These are phyloP conservation scores for Limonium bicolor DNA, from an alignment of 148 eudicot species.

Conservation along the genomic window DNA sequence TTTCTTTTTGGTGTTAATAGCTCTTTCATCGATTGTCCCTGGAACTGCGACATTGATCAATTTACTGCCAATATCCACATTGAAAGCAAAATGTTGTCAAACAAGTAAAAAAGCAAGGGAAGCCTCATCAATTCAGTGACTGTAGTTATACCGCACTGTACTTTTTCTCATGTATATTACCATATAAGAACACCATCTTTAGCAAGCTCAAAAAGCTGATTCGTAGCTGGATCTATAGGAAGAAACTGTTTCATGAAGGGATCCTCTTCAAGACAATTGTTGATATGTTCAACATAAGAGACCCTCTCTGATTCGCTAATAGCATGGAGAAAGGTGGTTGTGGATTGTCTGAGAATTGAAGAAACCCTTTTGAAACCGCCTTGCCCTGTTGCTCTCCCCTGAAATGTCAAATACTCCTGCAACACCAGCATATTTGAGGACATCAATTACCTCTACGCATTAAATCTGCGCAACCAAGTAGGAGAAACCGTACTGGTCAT, in stretches of 20 bases:
- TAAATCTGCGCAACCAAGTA: too few relatives aligned
- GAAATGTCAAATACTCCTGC: slow-evolving; percentile 54
- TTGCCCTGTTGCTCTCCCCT: slow-evolving; percentile 43
- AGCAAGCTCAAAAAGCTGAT: slow-evolving; percentile 61
- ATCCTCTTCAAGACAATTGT: slow-evolving; percentile 59
- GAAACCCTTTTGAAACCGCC: slow-evolving; percentile 42
- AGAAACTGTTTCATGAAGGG: slow-evolving; percentile 54
- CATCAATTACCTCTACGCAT: too few relatives aligned
- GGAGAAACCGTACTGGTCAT: too few relatives aligned
- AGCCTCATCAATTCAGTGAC: not conserved
- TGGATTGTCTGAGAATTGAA: slow-evolving; percentile 73
- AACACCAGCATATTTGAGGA: slow-evolving; percentile 9
- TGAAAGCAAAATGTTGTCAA: not conserved
- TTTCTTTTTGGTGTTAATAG: slow-evolving; percentile 59
- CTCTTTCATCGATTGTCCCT: slow-evolving; percentile 87
- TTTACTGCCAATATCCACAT: too few relatives aligned
- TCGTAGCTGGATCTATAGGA: slow-evolving; percentile 55
- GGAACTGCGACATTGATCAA: slow-evolving; percentile 89
- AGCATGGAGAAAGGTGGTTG: slow-evolving; percentile 69
- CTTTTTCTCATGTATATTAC: slow-evolving; percentile 21
- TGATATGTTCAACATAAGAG: slow-evolving; percentile 66
- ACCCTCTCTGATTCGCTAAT: slow-evolving; percentile 78
- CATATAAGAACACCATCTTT: slow-evolving; percentile 87
- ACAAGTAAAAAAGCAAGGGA: not conserved
- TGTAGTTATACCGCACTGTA: not conserved